A percentile compares a stretch with the other conserved stretches of the same genome.
These are phyloP conservation scores for Colletotrichum somersetense DNA, from an alignment of 2,329 filamentous ascomycete species.

Conservation along the genomic window DNA sequence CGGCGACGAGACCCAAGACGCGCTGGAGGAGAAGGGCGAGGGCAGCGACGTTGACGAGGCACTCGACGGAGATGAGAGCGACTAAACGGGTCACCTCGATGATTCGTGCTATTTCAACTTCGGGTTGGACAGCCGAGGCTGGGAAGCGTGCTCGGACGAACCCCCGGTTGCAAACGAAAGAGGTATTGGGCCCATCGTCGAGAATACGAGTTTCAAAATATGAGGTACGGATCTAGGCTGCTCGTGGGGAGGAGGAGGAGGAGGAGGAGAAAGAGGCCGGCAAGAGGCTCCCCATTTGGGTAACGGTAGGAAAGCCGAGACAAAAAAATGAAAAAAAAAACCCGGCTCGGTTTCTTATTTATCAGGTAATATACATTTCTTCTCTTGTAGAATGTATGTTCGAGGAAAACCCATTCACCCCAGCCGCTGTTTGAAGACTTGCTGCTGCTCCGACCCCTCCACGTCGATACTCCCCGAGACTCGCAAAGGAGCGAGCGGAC, in stretches of 20 bases:
- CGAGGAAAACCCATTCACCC: not conserved
- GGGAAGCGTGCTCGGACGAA: not conserved
- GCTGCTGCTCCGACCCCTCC: not conserved
- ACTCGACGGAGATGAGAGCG: slow-evolving; percentile 72
- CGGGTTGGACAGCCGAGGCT: not conserved
- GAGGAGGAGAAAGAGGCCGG: not conserved
- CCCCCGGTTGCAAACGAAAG: not conserved
- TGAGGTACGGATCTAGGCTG: not conserved
- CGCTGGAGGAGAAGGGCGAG: slow-evolving; percentile 62
- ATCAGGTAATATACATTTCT: not conserved
- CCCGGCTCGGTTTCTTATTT: not conserved
- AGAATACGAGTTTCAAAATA: not conserved
- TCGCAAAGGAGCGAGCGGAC: not conserved
- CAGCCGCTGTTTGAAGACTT: not conserved
- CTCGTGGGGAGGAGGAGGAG: no score
- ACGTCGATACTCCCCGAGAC: not conserved
- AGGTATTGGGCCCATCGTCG: no score
- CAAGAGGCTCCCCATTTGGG: not conserved
- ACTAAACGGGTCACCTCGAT: slow-evolving; percentile 51
- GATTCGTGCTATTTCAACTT: not conserved
- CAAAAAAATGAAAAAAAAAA: no score
- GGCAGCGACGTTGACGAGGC: slow-evolving; percentile 70
- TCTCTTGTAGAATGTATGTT: not conserved
- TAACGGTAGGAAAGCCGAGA: not conserved
- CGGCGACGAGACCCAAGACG: slow-evolving; percentile 67